Evolutionary conservation across 2,329 filamentous ascomycete genomes (phyloP).

Genomic region (Aureobasidium namibiae): DNA sequence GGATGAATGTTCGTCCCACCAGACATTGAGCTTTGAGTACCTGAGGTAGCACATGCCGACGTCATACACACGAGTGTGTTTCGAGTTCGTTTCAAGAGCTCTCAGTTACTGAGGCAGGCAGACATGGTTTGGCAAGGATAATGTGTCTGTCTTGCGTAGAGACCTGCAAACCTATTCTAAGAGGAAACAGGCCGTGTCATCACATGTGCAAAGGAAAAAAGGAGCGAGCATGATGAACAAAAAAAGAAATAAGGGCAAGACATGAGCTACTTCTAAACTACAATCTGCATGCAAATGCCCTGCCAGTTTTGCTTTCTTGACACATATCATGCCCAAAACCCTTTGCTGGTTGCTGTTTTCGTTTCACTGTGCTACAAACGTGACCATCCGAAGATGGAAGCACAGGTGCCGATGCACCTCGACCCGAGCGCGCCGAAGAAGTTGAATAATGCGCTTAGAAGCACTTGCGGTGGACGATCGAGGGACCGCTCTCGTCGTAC

Average conservation of each 20-base stretch:
- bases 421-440: conserved; percentile 9
- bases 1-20: neutral
- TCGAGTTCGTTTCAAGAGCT: neutral
- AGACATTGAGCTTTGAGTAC: neutral
- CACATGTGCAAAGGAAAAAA: neutral
- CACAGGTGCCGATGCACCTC: conserved; percentile 5
- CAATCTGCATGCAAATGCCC: conserved; percentile 13
- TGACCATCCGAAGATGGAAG: conserved; percentile 2
- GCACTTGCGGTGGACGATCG: conserved; percentile 99
- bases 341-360: conserved; percentile 11
- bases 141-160: neutral
- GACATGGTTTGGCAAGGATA: no score
- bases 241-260: conserved; percentile 12
- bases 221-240: neutral
- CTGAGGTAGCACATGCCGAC: neutral
- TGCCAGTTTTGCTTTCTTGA: conserved; percentile 10
- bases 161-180: neutral
- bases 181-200: neutral
- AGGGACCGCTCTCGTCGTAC: conserved; percentile 99
- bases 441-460: conserved; percentile 59
- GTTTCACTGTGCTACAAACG: conserved; percentile 12
- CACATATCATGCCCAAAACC: conserved; percentile 10
- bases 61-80: neutral
- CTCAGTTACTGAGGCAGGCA: neutral
- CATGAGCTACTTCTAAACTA: conserved; percentile 14